Conservation (phyloP, 306 rosid genomes). For the Mimosa pudica region DNA sequence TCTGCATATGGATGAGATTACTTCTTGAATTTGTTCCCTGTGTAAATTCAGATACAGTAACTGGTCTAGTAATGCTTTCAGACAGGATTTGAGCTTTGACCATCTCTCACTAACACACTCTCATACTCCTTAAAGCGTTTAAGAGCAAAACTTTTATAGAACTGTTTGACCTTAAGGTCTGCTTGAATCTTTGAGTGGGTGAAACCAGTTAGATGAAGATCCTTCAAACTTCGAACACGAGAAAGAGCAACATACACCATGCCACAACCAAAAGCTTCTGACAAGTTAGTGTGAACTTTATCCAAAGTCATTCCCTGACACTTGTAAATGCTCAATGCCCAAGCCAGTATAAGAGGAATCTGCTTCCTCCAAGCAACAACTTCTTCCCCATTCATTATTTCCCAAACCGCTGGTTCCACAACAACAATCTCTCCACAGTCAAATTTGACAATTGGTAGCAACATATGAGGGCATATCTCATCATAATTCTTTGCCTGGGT, state of each 20-base stretch:
- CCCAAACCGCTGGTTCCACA: slow-evolving; percentile 47
- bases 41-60: not conserved
- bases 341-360: slow-evolving; percentile 58
- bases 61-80: not conserved
- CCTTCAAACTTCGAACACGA: slow-evolving; percentile 50
- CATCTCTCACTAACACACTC: slow-evolving; percentile 9
- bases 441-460: slow-evolving; percentile 50
- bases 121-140: slow-evolving; percentile 17
- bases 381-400: slow-evolving; percentile 37
- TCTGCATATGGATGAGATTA: not conserved
- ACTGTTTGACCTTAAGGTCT: slow-evolving; percentile 47
- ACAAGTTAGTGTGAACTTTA: slow-evolving; percentile 44
- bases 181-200: slow-evolving; percentile 40
- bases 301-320: slow-evolving; percentile 68
- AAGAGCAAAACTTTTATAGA: slow-evolving; percentile 35
- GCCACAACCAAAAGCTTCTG: slow-evolving; percentile 51
- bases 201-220: slow-evolving; percentile 52
- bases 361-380: slow-evolving; percentile 53
- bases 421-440: slow-evolving; percentile 43
- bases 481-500: not conserved
- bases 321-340: slow-evolving; percentile 67
- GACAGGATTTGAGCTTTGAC: not conserved
- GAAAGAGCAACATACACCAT: slow-evolving; percentile 64
- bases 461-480: slow-evolving; percentile 31
- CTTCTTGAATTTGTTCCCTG: not conserved